A percentile compares a stretch with the other conserved stretches of the same genome.
phyloP scores from a whole-genome alignment of 352 stramenopile genomes.

The Halophytophthora batemanensis region DNA sequence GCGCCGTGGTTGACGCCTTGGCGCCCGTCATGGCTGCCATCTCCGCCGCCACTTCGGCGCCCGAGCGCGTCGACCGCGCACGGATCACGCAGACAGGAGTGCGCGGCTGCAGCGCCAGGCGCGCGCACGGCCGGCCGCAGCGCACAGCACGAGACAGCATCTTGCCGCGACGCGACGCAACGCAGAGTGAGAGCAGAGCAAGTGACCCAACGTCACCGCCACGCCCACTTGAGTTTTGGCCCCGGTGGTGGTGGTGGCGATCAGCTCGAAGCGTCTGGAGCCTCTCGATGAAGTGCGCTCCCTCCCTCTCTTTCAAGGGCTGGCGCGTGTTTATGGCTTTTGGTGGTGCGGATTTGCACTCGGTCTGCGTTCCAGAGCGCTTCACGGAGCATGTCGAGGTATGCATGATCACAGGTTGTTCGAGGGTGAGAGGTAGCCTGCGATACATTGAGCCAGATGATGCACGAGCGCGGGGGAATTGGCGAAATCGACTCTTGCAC shows the following conservation, averaged over 20 bases:
- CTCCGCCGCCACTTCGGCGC: conserved; percentile 34
- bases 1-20: conserved; percentile 27
- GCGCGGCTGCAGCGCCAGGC: conserved; percentile 3
- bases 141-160: conserved; percentile 25
- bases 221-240: conserved; percentile 25
- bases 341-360: conserved; percentile 16
- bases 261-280: background rate
- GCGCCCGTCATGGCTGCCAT: conserved; percentile 9
- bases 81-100: conserved; percentile 33
- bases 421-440: too few species aligned
- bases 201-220: conserved; percentile 31
- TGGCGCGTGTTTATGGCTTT: conserved; percentile 15
- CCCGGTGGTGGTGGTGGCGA: background rate
- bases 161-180: background rate
- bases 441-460: too few species aligned
- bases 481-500: too few species aligned
- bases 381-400: too few species aligned
- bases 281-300: background rate
- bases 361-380: too few species aligned
- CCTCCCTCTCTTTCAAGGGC: too few species aligned
- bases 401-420: too few species aligned
- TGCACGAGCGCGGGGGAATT: too few species aligned
- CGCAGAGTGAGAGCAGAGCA: conserved; percentile 12
- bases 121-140: conserved; percentile 11
- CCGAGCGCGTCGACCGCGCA: conserved; percentile 60